Conservation (phyloP, 148 eudicot species). For the Limonium bicolor region DNA sequence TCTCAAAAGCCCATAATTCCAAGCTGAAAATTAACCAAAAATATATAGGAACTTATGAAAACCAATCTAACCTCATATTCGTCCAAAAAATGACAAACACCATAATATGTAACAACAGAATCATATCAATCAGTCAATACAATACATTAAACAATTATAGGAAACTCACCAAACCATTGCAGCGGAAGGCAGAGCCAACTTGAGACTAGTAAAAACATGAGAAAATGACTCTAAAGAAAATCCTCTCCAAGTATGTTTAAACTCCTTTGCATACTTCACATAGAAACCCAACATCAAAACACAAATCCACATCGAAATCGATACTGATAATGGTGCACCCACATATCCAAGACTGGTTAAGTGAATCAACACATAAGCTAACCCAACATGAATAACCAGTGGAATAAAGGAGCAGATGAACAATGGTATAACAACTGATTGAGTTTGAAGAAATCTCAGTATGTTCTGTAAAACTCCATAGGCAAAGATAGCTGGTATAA, state of each 20-base stretch:
- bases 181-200: conserved; percentile 70
- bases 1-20: conserved; percentile 89
- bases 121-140: too few relatives aligned
- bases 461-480: conserved; percentile 48
- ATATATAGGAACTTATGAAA: background rate
- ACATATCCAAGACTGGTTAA: conserved; percentile 28
- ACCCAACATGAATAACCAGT: conserved; percentile 25
- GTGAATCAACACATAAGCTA: conserved; percentile 29
- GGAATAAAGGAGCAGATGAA: conserved; percentile 38
- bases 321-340: conserved; percentile 65
- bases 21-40: conserved; percentile 26
- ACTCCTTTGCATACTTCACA: conserved; percentile 21
- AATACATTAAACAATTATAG: background rate
- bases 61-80: too few relatives aligned
- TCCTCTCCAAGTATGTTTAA: conserved; percentile 47
- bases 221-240: conserved; percentile 32
- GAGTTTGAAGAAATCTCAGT: conserved; percentile 67
- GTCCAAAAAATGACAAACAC: too few relatives aligned
- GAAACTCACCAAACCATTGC: conserved; percentile 71
- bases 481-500: conserved; percentile 57
- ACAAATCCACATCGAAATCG: conserved; percentile 50
- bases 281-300: conserved; percentile 23
- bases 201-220: conserved; percentile 25
- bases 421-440: conserved; percentile 44
- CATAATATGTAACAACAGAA: too few relatives aligned